These are phyloP conservation scores for Blastomyces parvus DNA, from an alignment of 2,329 filamentous ascomycete species.

Conservation along the genomic window DNA sequence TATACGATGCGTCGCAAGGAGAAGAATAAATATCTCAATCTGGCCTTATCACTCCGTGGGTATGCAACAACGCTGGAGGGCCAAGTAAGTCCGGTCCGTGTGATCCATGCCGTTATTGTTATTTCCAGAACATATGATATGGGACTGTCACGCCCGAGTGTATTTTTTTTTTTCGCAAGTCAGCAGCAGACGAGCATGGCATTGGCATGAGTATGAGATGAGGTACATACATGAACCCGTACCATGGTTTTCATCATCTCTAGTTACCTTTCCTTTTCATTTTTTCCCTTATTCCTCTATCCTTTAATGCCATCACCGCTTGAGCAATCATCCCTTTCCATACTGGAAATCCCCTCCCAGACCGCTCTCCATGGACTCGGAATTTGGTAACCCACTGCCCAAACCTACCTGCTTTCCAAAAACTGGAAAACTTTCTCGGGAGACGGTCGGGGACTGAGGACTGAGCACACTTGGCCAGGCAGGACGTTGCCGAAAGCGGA, in stretches of 20 bases:
- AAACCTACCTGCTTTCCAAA: neutral
- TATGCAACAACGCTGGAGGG: neutral
- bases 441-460: too few relatives aligned
- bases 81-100: too few relatives aligned
- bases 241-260: neutral
- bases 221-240: neutral
- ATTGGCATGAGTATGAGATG: too few relatives aligned
- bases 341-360: neutral
- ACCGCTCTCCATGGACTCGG: neutral
- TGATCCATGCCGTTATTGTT: neutral
- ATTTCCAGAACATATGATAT: neutral
- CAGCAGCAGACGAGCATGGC: neutral
- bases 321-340: neutral
- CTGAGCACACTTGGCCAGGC: too few relatives aligned
- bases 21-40: neutral
- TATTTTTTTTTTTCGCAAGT: neutral
- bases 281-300: neutral
- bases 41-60: neutral
- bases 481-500: neutral
- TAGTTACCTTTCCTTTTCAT: neutral
- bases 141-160: neutral
- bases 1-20: neutral
- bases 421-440: neutral
- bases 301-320: neutral
- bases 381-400: neutral